Evolutionary conservation across 805 yeast species (phyloP), one percentile per base, ranked within the genome.

Genomic region (Nakazawaea molendinolei): DNA sequence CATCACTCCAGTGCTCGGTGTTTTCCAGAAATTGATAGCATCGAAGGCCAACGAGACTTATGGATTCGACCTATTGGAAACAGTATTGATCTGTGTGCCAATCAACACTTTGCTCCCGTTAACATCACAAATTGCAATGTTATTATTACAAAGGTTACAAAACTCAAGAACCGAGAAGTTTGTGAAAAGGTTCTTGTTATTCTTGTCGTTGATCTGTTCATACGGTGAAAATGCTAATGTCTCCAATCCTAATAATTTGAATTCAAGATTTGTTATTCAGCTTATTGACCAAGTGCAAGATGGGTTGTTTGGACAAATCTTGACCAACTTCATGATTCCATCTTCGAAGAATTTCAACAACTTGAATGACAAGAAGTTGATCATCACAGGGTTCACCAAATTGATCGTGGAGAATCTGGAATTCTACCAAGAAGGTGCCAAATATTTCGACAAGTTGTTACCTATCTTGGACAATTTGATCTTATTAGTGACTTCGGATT

Each of bases 21-120:
- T 92, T n/a, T 94, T 86, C 67, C 98, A 94, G 61, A 86, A 89
- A 55, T 65, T 92, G 45, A 76, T 92, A 34, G 77, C 96, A 1
- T 86, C 97, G 0, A 83, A 81, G 46, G 70, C 76, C 12, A 81
- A 86, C 49, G 97, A 92, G 49, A 60, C 61, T 25, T 71, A 76
- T 49, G 97, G 97, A 2, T 82, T 92, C 56, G 97, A 92, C 39
- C 62, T 92, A 28, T 60, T 92, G 30, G 89, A 84, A 52, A 62
- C 70, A 3, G 78, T 92, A 33, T 56, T 90, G 28, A 50, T 74
- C 28, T 58, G 68, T 40, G 60, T 86, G 30, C 78, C 85, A 5
- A 47, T 75, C 28, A 53, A 51, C 0, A 44, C 55, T 4, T 55
- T 89, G 32, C 56, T 69, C 28, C 71, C 68, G 8, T 85, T 67